Percentiles rank a stretch among this genome's conserved stretches.
Conservation (phyloP, 2,329 filamentous ascomycete genomes). For the Pseudonectria foliicola region DNA sequence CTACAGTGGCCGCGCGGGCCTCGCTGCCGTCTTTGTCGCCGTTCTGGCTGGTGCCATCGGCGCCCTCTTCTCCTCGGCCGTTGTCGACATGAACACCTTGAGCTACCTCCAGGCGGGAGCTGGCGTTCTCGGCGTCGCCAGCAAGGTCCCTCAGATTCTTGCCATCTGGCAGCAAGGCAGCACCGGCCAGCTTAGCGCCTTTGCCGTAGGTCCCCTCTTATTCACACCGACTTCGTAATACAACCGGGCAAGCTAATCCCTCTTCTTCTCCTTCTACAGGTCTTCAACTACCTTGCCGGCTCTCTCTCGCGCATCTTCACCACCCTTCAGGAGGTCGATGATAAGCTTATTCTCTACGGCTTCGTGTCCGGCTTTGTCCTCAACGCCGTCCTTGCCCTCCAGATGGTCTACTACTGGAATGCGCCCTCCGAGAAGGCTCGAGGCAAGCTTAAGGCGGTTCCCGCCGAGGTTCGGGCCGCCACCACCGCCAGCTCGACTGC, state of each 20-base stretch:
- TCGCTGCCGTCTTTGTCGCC: constrained; percentile 72
- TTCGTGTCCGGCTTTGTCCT: constrained; percentile 88
- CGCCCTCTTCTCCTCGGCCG: constrained; percentile 58
- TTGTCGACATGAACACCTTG: constrained; percentile 62
- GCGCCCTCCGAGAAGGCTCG: constrained; percentile 42
- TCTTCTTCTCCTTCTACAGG: constrained; percentile 41
- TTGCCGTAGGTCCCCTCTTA: constrained; percentile 62
- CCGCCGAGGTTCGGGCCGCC: constrained; percentile 10
- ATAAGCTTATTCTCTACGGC: constrained; percentile 91
- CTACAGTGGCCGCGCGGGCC: constrained; percentile 62
- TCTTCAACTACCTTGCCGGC: constrained; percentile 95
- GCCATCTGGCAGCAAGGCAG: constrained; percentile 79
- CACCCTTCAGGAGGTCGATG: constrained; percentile 93
- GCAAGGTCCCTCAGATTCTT: constrained; percentile 89
- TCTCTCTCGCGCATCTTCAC: constrained; percentile 95
- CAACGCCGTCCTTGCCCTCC: constrained; percentile 76
- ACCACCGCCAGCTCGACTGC: constrained; percentile 19
- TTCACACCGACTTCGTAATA: background rate
- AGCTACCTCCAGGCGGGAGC: constrained; percentile 76
- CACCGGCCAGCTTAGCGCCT: constrained; percentile 93
- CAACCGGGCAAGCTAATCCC: constrained; percentile 5
- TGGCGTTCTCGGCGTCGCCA: constrained; percentile 74
- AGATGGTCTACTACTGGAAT: constrained; percentile 99
- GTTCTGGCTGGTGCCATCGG: constrained; percentile 63
- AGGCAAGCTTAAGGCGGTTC: constrained; percentile 33